Conservation (phyloP, 495 filamentous ascomycete genomes). For the Hyaloscypha hepaticicola region DNA sequence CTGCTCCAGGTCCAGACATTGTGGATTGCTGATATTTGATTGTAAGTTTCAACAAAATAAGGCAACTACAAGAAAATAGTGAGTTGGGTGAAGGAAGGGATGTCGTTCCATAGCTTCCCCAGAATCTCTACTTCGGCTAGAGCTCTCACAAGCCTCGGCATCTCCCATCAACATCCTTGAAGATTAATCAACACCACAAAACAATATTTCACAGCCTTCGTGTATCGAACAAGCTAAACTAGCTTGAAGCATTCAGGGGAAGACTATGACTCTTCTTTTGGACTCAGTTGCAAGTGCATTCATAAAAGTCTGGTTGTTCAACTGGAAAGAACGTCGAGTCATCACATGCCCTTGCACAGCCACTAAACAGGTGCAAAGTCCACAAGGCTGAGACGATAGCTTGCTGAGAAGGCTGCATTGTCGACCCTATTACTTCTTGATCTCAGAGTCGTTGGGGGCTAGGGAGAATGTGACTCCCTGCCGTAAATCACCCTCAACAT, state of each 20-base stretch:
- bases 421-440: not conserved
- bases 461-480: not conserved
- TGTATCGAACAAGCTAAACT: no score
- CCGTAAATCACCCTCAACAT: not conserved
- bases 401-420: not conserved
- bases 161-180: not conserved
- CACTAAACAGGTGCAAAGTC: no score
- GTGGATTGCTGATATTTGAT: slow-evolving; percentile 7
- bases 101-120: slow-evolving; percentile 19
- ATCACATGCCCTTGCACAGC: no score
- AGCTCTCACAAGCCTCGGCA: slow-evolving; percentile 9
- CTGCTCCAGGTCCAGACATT: slow-evolving; percentile 58
- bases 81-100: not conserved
- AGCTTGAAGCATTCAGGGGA: no score
- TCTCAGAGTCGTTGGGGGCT: not conserved
- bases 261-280: no score
- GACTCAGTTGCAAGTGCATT: not conserved
- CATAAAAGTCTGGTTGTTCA: not conserved
- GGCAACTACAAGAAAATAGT: not conserved
- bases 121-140: slow-evolving; percentile 22
- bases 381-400: slow-evolving; percentile 6
- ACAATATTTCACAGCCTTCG: not conserved
- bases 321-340: no score
- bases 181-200: slow-evolving; percentile 3
- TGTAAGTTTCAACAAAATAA: not conserved